Evolutionary conservation across 257 asterid genomes (phyloP).

Genomic region (Plantago elongata): DNA sequence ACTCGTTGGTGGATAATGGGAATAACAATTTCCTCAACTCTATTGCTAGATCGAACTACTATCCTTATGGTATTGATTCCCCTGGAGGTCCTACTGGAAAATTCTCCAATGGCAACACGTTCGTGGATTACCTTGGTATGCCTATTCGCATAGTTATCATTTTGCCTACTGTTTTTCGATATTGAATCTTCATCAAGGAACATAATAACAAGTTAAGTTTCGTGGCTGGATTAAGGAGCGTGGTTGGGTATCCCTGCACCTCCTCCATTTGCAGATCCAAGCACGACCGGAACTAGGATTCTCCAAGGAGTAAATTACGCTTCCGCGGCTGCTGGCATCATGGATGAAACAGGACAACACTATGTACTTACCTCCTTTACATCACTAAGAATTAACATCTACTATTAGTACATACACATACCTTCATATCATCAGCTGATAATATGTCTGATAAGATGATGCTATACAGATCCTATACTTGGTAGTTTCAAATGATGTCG

Average conservation of each 20-base stretch:
- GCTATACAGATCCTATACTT: neutral
- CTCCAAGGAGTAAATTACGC: slow-evolving; percentile 84
- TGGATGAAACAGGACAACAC: slow-evolving; percentile 80
- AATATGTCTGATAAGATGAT: no score
- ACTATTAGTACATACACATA: neutral
- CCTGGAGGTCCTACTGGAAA: slow-evolving; percentile 54
- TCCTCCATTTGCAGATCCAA: slow-evolving; percentile 76
- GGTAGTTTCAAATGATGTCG: neutral
- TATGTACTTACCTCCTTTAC: slow-evolving; percentile 34
- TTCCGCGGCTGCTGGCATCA: slow-evolving; percentile 94
- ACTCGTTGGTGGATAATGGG: slow-evolving; percentile 77
- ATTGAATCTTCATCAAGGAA: no score
- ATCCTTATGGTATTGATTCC: slow-evolving; percentile 76
- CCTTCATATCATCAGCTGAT: neutral
- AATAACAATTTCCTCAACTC: slow-evolving; percentile 79
- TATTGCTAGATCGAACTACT: slow-evolving; percentile 74
- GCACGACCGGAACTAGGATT: slow-evolving; percentile 53
- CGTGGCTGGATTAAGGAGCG: slow-evolving; percentile 41
- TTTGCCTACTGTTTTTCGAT: no score
- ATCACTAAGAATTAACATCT: neutral
- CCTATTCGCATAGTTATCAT: no score
- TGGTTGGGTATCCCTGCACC: slow-evolving; percentile 72
- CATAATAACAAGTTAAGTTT: neutral
- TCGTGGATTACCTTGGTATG: slow-evolving; percentile 65
- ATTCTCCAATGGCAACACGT: slow-evolving; percentile 74